Conservation (phyloP, 305 asterid genomes). For the Plantago lanceolata region DNA sequence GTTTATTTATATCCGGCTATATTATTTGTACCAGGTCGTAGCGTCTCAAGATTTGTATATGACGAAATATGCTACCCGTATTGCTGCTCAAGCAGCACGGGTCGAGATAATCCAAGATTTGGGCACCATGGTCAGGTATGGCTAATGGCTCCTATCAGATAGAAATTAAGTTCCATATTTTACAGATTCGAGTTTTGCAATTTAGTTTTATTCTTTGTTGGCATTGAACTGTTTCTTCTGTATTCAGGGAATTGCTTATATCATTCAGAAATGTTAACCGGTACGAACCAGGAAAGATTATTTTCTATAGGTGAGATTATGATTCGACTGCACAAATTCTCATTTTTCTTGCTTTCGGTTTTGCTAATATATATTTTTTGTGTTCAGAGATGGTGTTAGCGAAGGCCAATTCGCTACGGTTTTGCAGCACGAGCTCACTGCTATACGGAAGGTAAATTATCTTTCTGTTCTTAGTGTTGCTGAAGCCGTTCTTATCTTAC, state of each 20-base stretch:
- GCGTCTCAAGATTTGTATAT: slow-evolving; percentile 98
- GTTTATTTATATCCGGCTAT: slow-evolving; percentile 6
- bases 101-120: slow-evolving; percentile 92
- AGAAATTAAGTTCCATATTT: too few relatives aligned
- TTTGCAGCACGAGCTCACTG: slow-evolving; percentile 81
- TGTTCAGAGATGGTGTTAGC: slow-evolving; percentile 87
- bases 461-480: neutral
- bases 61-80: slow-evolving; percentile 89
- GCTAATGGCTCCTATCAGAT: slow-evolving; percentile 21
- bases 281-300: slow-evolving; percentile 79
- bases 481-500: too few relatives aligned
- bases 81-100: slow-evolving; percentile 90
- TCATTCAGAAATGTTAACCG: slow-evolving; percentile 90
- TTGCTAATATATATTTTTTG: neutral
- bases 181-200: too few relatives aligned
- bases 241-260: slow-evolving; percentile 74
- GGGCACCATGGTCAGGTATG: slow-evolving; percentile 97
- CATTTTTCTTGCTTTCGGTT: slow-evolving; percentile 8
- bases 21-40: slow-evolving; percentile 57
- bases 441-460: slow-evolving; percentile 70
- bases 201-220: too few relatives aligned
- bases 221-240: too few relatives aligned
- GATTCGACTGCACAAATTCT: neutral
- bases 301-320: slow-evolving; percentile 66
- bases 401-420: slow-evolving; percentile 98